Percentiles rank a stretch among this genome's conserved stretches.
Evolutionary conservation across 495 filamentous ascomycete genomes (phyloP).

Genomic region (Bacidia rubella): DNA sequence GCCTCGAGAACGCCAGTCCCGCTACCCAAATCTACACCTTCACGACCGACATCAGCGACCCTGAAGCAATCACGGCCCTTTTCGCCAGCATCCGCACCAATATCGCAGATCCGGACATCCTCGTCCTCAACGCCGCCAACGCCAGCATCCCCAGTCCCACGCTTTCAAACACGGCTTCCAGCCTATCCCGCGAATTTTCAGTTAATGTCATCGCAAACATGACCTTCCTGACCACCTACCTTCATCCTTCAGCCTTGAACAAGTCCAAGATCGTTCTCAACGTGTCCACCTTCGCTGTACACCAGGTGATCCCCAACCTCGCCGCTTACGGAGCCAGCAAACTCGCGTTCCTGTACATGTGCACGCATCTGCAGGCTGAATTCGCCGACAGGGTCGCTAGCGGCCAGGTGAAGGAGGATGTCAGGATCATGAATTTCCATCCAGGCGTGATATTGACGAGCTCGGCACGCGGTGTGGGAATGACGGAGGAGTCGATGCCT

Average conservation of each 20-base stretch:
- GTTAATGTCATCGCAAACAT: too few species aligned
- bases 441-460: conserved; percentile 26
- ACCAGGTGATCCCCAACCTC: conserved; percentile 20
- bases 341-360: conserved; percentile 21
- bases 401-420: conserved; percentile 26
- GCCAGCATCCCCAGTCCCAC: conserved; percentile 15
- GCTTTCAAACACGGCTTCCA: conserved; percentile 14
- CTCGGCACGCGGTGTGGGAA: conserved; percentile 14
- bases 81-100: conserved; percentile 14
- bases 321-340: conserved; percentile 29
- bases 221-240: conserved; percentile 24
- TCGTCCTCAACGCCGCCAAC: conserved; percentile 26
- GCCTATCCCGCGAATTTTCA: conserved; percentile 23
- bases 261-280: conserved; percentile 21
- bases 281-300: conserved; percentile 21
- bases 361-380: conserved; percentile 29
- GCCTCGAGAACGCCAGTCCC: conserved; percentile 10
- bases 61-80: conserved; percentile 5
- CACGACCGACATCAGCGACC: conserved; percentile 15
- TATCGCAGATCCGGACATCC: conserved; percentile 26
- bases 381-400: too few species aligned
- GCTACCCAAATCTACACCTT: conserved; percentile 13
- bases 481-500: neutral
- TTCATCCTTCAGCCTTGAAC: conserved; percentile 22
- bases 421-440: conserved; percentile 28